phyloP scores from a whole-genome alignment of 371 early-diverging fungal species.

The Zopfochytrium polystomum region DNA sequence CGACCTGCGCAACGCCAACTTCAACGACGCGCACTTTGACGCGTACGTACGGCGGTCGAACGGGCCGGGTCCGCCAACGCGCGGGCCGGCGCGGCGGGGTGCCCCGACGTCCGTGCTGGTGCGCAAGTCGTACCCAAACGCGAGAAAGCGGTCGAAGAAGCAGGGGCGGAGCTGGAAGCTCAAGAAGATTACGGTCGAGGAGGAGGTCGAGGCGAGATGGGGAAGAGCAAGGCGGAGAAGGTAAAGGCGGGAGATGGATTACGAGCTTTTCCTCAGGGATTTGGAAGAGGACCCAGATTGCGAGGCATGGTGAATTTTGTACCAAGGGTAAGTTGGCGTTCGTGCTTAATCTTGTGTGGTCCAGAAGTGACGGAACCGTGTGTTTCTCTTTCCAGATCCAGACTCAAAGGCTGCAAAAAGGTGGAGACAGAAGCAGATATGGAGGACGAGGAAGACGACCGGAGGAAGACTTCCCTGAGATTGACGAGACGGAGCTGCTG shows the following conservation, averaged over 20 bases:
- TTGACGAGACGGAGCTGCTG: conserved; percentile 84
- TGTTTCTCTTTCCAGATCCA: too few species aligned
- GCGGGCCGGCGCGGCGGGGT: conserved; percentile 49
- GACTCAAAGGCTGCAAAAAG: too few species aligned
- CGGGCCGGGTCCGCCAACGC: conserved; percentile 3
- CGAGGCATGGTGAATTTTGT: conserved; percentile 89
- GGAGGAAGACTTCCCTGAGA: conserved; percentile 86
- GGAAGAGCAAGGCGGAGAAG: conserved; percentile 46
- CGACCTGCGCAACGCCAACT: conserved; percentile 81
- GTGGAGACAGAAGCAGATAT: conserved; percentile 33
- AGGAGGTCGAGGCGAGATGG: conserved; percentile 66
- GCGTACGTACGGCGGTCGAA: too few species aligned
- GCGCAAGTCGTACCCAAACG: conserved; percentile 85
- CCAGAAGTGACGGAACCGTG: too few species aligned
- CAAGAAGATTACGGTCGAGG: conserved; percentile 81
- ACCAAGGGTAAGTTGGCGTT: conserved; percentile 63
- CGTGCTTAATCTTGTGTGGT: not conserved
- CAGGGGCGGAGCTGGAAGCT: conserved; percentile 88
- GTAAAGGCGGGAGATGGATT: conserved; percentile 58
- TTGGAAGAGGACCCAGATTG: conserved; percentile 95
- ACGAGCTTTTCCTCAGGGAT: conserved; percentile 89
- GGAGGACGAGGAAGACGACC: conserved; percentile 61
- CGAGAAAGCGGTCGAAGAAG: conserved; percentile 80
- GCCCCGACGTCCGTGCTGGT: conserved; percentile 87
- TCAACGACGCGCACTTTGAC: conserved; percentile 78